Conservation (phyloP, 106 monocot genomes). For the Dactylorhiza incarnata region DNA sequence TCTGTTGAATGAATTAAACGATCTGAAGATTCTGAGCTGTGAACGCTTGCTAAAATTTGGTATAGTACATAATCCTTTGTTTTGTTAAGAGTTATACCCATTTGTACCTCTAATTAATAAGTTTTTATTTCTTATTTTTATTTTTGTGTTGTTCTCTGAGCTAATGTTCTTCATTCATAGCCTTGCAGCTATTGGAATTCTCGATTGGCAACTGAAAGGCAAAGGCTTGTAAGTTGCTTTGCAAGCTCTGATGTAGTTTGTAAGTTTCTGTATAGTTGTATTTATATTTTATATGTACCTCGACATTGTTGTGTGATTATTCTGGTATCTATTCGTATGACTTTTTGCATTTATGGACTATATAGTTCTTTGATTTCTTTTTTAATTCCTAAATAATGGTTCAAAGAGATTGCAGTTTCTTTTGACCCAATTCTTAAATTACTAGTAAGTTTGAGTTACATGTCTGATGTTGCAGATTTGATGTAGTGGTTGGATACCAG, state of each 20-base stretch:
- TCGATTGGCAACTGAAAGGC: conserved; percentile 80
- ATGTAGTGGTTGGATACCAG: too few relatives aligned
- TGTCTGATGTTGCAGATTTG: neutral
- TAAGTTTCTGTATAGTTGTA: conserved; percentile 24
- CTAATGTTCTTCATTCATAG: conserved; percentile 4
- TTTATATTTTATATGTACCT: conserved; percentile 5
- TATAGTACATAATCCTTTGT: neutral
- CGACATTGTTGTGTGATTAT: neutral
- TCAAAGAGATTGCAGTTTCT: neutral
- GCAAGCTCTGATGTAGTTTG: conserved; percentile 64
- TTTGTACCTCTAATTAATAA: neutral
- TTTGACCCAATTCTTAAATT: neutral
- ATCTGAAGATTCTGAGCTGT: neutral
- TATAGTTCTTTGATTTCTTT: neutral
- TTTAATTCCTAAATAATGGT: neutral
- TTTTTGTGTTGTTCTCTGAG: neutral
- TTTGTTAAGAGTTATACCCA: neutral
- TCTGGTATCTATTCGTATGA: neutral
- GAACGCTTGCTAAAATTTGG: neutral
- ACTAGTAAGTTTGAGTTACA: neutral
- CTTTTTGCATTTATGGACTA: neutral
- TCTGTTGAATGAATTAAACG: neutral
- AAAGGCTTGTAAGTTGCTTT: conserved; percentile 65
- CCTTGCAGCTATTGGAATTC: conserved; percentile 93
- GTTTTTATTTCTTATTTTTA: neutral